These are phyloP conservation scores for Colletotrichum kahawae DNA, from an alignment of 2,329 filamentous ascomycete genomes.

Conservation along the genomic window DNA sequence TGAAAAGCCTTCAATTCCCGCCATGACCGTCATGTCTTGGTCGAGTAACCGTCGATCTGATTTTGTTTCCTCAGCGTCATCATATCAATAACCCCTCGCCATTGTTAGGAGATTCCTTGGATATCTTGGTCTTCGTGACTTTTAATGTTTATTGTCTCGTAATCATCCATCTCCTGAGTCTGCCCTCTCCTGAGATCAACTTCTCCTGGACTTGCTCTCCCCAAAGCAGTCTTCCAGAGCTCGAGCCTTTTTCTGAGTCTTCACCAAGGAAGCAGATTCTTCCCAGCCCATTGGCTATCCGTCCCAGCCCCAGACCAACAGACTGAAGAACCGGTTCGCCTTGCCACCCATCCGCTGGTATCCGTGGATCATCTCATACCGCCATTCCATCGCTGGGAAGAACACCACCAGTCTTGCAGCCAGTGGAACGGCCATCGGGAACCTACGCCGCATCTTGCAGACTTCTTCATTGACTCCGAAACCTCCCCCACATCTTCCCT, in stretches of 20 bases:
- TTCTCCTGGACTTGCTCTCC: not conserved
- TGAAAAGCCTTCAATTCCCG: constrained; percentile 12
- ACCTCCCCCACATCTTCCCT: not conserved
- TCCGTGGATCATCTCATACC: constrained; percentile 15
- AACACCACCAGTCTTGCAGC: not conserved
- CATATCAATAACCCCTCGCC: not conserved
- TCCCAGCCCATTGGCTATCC: not conserved
- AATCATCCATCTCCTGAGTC: not conserved
- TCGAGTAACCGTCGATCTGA: not conserved
- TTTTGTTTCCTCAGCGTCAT: not conserved
- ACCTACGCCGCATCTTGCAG: constrained; percentile 7
- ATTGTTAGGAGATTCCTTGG: not conserved
- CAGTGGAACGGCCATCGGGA: constrained; percentile 13
- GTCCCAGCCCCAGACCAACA: not conserved
- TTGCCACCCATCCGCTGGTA: constrained; percentile 18
- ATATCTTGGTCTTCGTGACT: not conserved
- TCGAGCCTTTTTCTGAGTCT: constrained; percentile 2
- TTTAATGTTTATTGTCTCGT: not conserved
- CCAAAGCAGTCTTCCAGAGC: not conserved
- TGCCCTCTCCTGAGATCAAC: not conserved
- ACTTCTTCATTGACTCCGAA: constrained; percentile 15
- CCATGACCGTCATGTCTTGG: not conserved
- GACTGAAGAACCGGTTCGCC: constrained; percentile 13
- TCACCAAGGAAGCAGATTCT: not conserved
- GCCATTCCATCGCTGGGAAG: constrained; percentile 1